Percentiles rank a stretch among this genome's conserved stretches.
Conservation (phyloP, 1,284 basidiomycete species). For the Irpex sp. region DNA sequence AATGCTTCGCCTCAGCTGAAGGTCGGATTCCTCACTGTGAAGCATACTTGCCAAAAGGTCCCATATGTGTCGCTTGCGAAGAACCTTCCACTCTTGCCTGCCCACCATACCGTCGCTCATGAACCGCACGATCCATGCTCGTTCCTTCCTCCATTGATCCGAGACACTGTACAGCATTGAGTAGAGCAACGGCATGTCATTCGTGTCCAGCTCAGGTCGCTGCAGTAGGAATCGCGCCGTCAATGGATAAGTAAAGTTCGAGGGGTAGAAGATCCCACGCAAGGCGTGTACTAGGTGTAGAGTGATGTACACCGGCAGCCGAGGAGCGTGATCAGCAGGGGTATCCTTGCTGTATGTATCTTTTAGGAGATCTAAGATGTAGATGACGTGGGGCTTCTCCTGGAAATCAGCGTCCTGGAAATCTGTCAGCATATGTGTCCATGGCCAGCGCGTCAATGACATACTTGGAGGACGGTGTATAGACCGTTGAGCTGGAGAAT, state of each 20-base stretch:
- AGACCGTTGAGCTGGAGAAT: slow-evolving; percentile 51
- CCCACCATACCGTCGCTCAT: slow-evolving; percentile 77
- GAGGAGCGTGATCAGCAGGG: slow-evolving; percentile 33
- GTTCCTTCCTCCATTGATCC: slow-evolving; percentile 76
- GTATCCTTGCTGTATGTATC: slow-evolving; percentile 45
- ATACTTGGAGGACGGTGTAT: slow-evolving; percentile 54
- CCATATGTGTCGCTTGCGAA: slow-evolving; percentile 84
- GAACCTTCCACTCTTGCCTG: slow-evolving; percentile 75
- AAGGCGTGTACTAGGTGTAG: slow-evolving; percentile 80
- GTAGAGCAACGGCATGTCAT: slow-evolving; percentile 85
- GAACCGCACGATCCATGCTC: slow-evolving; percentile 85
- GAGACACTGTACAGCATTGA: slow-evolving; percentile 80
- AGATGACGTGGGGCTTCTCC: slow-evolving; percentile 74
- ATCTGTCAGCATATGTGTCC: background rate
- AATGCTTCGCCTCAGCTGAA: slow-evolving; percentile 50
- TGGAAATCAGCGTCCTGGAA: slow-evolving; percentile 65
- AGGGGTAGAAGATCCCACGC: slow-evolving; percentile 76
- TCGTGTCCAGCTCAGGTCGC: slow-evolving; percentile 68
- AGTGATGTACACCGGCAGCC: slow-evolving; percentile 73
- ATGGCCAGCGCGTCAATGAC: slow-evolving; percentile 14
- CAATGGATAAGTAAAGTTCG: slow-evolving; percentile 77
- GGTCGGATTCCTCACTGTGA: slow-evolving; percentile 58
- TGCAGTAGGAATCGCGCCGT: slow-evolving; percentile 83
- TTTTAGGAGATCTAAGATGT: slow-evolving; percentile 73
- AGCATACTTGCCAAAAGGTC: slow-evolving; percentile 82